Evolutionary conservation across 805 yeast genomes (phyloP).

Genomic region (Nakazawaea populi): DNA sequence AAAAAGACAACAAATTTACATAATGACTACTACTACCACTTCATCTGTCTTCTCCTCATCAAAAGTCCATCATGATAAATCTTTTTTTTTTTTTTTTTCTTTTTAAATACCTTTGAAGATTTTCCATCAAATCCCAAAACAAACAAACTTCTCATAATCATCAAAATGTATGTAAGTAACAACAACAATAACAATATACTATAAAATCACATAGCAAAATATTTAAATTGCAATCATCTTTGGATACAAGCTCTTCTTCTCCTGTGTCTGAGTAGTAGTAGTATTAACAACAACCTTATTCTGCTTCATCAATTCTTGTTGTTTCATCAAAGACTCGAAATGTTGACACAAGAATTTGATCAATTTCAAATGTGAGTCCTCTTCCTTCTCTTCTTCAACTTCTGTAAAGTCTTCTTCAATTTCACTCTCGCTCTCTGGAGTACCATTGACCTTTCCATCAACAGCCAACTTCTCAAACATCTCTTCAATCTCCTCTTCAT

Average conservation of each 20-base stretch:
- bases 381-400: neutral
- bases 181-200: neutral
- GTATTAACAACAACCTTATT: neutral
- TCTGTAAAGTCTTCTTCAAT: neutral
- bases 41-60: too few relatives aligned
- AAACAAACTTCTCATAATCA: too few relatives aligned
- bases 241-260: conserved; percentile 5
- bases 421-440: neutral
- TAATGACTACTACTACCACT: too few relatives aligned
- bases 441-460: neutral
- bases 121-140: too few relatives aligned
- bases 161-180: neutral
- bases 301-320: neutral
- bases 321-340: conserved; percentile 2
- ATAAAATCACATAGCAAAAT: too few relatives aligned
- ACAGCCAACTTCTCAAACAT: neutral
- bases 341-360: conserved; percentile 1
- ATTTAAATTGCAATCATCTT: conserved; percentile 1
- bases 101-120: too few relatives aligned
- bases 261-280: neutral
- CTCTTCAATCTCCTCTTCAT: neutral
- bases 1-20: too few relatives aligned
- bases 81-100: too few relatives aligned
- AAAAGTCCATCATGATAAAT: too few relatives aligned
- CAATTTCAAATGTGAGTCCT: conserved; percentile 6